Base-by-base conservation (phyloP, 176 grass and related monocot species). In the Musa beccarii region DNA sequence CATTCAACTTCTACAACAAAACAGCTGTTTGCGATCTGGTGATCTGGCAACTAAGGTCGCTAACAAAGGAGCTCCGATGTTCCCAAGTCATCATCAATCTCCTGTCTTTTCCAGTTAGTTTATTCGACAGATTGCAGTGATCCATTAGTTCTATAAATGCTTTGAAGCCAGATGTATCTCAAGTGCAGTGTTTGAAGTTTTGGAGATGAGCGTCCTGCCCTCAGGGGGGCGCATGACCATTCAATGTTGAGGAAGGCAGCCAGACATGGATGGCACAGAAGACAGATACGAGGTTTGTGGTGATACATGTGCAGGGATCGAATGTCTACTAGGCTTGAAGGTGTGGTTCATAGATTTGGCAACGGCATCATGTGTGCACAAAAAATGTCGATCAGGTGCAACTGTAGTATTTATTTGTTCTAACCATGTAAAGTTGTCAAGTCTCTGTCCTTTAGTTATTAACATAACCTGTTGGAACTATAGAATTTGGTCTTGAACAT, bases 1-100 rank as follows among this genome's bases (percentile, higher is more conserved):
- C 67, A 87, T 99, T 80, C 91, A 99, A 51, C 80, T 99, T 83
- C 78, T 99, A 69, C 89, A 99, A 72, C 79, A 95, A 84, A 99
- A 88, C 68, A 95, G 86, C 77, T 87, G 84, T 43, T 84, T 81
- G 64, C 79, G 86, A 74, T 75, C 91, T 57, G 82, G 86, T 17
- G 86, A 92, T 21, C 83, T 89, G 78, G 66, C 87, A 54, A 74
- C 73, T 0, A 89, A 89, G 59, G 76, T 92, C 83, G 81, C 88
- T 21, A 81, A 81, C 34, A 92, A 81, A 34, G 91, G 91, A 52
- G 74, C 86, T 83, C 71, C 81, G 74, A 78, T 79, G 71, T 92
- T 99, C 54, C 83, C 79, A 22, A 83, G 87, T 75, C 88, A 84
- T 76, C 89, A 95, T 34, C 88, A 83, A 71, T 83, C 86, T 80